Percentiles rank a stretch among this genome's conserved stretches.
Conservation (phyloP, 2,329 filamentous ascomycete genomes). For the Penicillium sp. region DNA sequence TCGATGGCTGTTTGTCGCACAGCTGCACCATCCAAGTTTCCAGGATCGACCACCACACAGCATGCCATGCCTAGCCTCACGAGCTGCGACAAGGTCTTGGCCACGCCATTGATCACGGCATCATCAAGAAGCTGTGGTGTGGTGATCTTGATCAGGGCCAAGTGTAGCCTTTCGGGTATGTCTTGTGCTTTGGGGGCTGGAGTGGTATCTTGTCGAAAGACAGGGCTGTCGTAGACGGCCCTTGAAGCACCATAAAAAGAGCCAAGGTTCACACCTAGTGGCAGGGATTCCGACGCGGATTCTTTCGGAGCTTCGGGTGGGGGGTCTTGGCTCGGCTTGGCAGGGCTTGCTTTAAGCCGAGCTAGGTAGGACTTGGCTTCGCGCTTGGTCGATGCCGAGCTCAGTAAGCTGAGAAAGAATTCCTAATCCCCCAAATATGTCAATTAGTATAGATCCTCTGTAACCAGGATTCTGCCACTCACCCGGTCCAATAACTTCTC, state of each 20-base stretch:
- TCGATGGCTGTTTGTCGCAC: slow-evolving; percentile 54
- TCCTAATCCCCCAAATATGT: slow-evolving; percentile 57
- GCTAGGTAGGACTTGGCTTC: slow-evolving; percentile 91
- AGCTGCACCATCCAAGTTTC: slow-evolving; percentile 46
- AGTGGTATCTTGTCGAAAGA: slow-evolving; percentile 58
- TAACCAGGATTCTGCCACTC: slow-evolving; percentile 1
- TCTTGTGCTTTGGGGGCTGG: slow-evolving; percentile 41
- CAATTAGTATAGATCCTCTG: slow-evolving; percentile 1
- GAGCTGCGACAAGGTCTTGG: slow-evolving; percentile 80
- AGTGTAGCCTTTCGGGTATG: slow-evolving; percentile 60
- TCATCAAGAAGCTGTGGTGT: slow-evolving; percentile 71
- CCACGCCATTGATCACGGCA: slow-evolving; percentile 70
- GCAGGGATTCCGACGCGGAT: slow-evolving; percentile 15
- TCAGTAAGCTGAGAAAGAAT: slow-evolving; percentile 81
- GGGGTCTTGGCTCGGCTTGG: slow-evolving; percentile 36
- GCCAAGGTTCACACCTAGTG: slow-evolving; percentile 61
- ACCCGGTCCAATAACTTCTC: slow-evolving; percentile 49
- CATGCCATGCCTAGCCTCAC: slow-evolving; percentile 78
- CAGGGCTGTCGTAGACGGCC: slow-evolving; percentile 60
- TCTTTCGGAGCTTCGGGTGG: slow-evolving; percentile 26
- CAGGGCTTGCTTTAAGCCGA: slow-evolving; percentile 65
- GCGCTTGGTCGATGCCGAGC: slow-evolving; percentile 85
- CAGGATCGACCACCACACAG: slow-evolving; percentile 76
- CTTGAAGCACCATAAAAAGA: slow-evolving; percentile 60
- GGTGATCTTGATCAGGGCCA: slow-evolving; percentile 84